Conservation (phyloP, 129 eudicot genomes). For the Centrapalus pauciflorus region DNA sequence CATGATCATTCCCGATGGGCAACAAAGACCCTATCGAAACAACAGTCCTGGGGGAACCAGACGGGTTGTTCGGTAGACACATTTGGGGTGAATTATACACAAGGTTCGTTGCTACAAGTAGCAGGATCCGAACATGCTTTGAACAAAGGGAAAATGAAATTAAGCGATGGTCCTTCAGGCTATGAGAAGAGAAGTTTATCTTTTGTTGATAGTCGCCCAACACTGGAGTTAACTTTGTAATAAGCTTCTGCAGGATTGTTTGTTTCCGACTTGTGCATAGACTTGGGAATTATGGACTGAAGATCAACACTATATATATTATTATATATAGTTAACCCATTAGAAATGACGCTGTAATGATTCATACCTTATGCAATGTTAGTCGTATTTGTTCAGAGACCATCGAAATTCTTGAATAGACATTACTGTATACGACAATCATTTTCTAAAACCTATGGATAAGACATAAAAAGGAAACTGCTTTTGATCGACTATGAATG, state of each 20-base stretch:
- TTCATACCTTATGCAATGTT: not conserved
- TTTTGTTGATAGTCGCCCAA: conserved; percentile 11
- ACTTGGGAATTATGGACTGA: not conserved
- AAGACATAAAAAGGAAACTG: not conserved
- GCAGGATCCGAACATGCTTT: conserved; percentile 27
- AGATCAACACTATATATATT: not conserved
- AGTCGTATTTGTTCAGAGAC: conserved; percentile 8
- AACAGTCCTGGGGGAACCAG: conserved; percentile 13
- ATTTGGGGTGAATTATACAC: no score
- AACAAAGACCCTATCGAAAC: not conserved
- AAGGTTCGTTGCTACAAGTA: conserved; percentile 18
- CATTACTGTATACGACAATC: conserved; percentile 9
- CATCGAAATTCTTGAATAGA: not conserved
- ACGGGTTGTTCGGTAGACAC: conserved; percentile 13
- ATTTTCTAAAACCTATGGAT: conserved; percentile 12
- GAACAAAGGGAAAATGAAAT: conserved; percentile 14
- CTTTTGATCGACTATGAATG: not conserved
- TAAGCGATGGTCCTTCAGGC: conserved; percentile 10
- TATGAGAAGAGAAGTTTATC: conserved; percentile 16
- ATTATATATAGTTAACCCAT: not conserved
- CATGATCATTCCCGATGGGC: not conserved
- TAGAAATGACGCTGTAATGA: no score
- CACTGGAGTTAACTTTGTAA: conserved; percentile 35
- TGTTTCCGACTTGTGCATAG: not conserved
- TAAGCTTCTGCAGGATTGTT: conserved; percentile 1